phyloP scores from a whole-genome alignment of 2,329 filamentous ascomycete species.

The Trichophyton benhamiae region DNA sequence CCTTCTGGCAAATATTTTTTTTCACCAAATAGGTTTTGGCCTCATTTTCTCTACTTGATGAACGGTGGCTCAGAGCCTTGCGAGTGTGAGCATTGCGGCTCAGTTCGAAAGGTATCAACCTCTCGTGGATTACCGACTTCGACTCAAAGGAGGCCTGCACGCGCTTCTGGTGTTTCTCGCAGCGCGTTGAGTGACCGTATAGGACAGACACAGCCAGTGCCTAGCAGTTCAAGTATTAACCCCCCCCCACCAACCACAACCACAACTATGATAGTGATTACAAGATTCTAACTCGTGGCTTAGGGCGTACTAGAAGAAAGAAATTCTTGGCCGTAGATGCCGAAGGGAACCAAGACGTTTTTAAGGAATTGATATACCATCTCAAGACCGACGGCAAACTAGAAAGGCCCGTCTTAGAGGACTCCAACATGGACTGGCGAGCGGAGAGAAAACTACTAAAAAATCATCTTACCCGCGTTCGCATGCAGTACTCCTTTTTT shows the following conservation, averaged over 20 bases:
- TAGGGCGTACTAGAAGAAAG: not conserved
- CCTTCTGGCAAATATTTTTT: slow-evolving; percentile 40
- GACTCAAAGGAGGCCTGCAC: not conserved
- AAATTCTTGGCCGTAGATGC: slow-evolving; percentile 27
- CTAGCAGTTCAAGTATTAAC: not conserved
- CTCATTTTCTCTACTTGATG: slow-evolving; percentile 48
- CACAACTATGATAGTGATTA: not conserved
- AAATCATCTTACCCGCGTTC: slow-evolving; percentile 31
- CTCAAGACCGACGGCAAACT: slow-evolving; percentile 32
- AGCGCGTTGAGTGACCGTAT: not conserved
- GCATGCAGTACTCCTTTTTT: slow-evolving; percentile 37
- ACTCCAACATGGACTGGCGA: slow-evolving; percentile 45
- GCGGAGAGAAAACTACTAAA: slow-evolving; percentile 36
- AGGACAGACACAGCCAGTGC: not conserved
- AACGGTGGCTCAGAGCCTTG: slow-evolving; percentile 36
- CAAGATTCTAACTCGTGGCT: not conserved
- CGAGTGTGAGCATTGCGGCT: slow-evolving; percentile 38
- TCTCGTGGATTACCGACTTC: not conserved
- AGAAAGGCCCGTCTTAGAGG: slow-evolving; percentile 38
- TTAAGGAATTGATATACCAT: slow-evolving; percentile 38
- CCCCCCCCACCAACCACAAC: too few relatives aligned
- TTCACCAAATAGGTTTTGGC: slow-evolving; percentile 43
- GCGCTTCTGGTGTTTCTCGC: not conserved
- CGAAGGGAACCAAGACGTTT: slow-evolving; percentile 45
- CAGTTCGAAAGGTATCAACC: not conserved